These are phyloP conservation scores for Tricholoma terreum DNA, from an alignment of 768 basidiomycete genomes.

Conservation along the genomic window DNA sequence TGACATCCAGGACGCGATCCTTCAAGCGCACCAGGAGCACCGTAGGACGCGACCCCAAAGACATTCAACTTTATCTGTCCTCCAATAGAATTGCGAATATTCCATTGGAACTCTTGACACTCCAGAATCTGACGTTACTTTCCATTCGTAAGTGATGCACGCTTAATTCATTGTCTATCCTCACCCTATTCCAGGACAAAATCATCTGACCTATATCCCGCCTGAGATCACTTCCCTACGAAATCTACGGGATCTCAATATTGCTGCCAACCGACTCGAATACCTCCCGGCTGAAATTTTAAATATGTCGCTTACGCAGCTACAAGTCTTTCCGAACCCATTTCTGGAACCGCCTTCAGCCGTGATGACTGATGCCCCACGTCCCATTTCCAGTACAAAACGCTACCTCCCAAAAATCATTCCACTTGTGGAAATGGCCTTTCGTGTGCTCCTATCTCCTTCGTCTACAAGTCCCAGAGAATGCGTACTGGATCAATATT, in stretches of 20 bases:
- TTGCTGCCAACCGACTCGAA: constrained; percentile 54
- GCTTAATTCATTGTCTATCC: no score
- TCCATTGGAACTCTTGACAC: constrained; percentile 54
- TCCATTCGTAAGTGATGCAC: constrained; percentile 52
- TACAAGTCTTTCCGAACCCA: constrained; percentile 57
- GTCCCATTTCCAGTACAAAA: constrained; percentile 25
- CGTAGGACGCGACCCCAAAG: constrained; percentile 32
- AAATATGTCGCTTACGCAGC: constrained; percentile 46
- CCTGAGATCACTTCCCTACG: constrained; percentile 56
- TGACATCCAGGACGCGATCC: constrained; percentile 10
- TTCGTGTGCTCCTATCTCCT: constrained; percentile 32
- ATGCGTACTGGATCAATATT: constrained; percentile 30
- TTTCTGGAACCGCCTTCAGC: constrained; percentile 30
- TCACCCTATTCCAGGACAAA: constrained; percentile 45
- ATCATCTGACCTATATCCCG: constrained; percentile 53
- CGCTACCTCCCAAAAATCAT: constrained; percentile 21
- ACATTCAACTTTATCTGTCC: constrained; percentile 56
- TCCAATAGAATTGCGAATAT: constrained; percentile 51
- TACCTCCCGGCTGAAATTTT: constrained; percentile 67
- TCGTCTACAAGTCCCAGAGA: constrained; percentile 13
- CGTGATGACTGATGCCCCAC: constrained; percentile 1
- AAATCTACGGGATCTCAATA: constrained; percentile 56
- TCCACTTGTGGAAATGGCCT: constrained; percentile 31
- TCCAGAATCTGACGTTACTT: constrained; percentile 58
- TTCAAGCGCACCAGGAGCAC: constrained; percentile 28